Conservation (phyloP, 2,329 filamentous ascomycete genomes). For the Fusarium chaquense region DNA sequence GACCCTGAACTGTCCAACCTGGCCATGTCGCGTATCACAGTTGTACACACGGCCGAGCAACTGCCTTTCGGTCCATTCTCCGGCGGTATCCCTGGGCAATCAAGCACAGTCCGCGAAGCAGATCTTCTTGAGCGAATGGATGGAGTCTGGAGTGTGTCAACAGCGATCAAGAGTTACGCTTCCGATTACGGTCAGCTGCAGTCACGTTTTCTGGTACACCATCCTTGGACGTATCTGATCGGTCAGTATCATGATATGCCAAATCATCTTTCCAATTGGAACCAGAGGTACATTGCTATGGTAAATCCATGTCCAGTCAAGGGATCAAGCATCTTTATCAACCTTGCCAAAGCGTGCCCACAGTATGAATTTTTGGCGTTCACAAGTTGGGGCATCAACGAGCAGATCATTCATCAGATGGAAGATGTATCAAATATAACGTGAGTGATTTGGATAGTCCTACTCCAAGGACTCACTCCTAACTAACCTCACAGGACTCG, state of each 20-base stretch:
- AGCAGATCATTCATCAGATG: neutral
- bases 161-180: neutral
- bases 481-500: neutral
- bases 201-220: neutral
- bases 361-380: neutral
- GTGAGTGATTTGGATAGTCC: neutral
- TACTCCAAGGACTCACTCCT: rapidly evolving
- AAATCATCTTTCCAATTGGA: neutral
- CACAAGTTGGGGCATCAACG: neutral
- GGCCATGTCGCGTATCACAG: neutral
- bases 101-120: neutral
- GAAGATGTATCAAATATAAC: neutral
- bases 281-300: neutral
- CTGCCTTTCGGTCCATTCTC: slow-evolving; percentile 4
- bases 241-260: neutral
- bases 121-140: neutral
- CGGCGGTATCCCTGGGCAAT: neutral
- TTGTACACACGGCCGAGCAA: slow-evolving; percentile 6
- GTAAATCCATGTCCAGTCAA: neutral
- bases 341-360: neutral
- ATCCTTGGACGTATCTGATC: slow-evolving; percentile 4
- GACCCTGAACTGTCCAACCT: neutral
- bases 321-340: neutral
- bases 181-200: neutral
- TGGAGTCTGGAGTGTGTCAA: slow-evolving; percentile 4